Evolutionary conservation across 1,284 basidiomycete species (phyloP).

Genomic region (Ceratobasidium papillatum): DNA sequence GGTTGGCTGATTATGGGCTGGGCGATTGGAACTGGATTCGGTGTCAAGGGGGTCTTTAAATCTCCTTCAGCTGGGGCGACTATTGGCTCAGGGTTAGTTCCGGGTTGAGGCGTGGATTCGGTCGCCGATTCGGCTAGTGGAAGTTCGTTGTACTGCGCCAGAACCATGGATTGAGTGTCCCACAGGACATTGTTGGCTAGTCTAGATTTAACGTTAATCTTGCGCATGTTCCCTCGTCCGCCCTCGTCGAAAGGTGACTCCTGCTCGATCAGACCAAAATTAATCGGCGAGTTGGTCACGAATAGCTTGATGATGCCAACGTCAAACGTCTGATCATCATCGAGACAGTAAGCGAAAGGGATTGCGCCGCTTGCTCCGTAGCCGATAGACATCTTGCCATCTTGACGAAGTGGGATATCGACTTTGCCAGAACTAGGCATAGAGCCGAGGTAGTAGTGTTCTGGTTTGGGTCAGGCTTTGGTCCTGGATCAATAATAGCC

Average conservation of each 20-base stretch:
- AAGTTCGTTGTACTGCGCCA: background rate
- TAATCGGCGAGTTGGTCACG: background rate
- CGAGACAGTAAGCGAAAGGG: slow-evolving; percentile 1
- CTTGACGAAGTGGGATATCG: background rate
- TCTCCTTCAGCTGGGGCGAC: background rate
- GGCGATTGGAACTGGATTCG: background rate
- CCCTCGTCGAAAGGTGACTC: slow-evolving; percentile 1
- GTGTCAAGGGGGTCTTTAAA: background rate
- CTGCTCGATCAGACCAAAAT: slow-evolving; percentile 6
- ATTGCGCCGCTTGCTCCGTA: background rate
- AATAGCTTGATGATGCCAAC: slow-evolving; percentile 3
- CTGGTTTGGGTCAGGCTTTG: background rate
- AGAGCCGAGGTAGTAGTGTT: background rate
- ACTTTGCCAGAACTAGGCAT: background rate
- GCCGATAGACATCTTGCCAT: background rate
- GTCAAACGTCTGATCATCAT: background rate
- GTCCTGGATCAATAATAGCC: background rate
- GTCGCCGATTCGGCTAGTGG: background rate
- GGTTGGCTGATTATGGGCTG: background rate
- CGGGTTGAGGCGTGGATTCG: background rate
- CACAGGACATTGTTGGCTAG: background rate
- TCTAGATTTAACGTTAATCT: background rate
- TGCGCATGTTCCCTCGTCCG: background rate
- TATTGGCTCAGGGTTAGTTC: background rate
- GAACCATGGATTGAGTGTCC: background rate